Evolutionary conservation across 805 yeast genomes (phyloP), one percentile per base, ranked within the genome.

Genomic region (Lipomyces orientalis): DNA sequence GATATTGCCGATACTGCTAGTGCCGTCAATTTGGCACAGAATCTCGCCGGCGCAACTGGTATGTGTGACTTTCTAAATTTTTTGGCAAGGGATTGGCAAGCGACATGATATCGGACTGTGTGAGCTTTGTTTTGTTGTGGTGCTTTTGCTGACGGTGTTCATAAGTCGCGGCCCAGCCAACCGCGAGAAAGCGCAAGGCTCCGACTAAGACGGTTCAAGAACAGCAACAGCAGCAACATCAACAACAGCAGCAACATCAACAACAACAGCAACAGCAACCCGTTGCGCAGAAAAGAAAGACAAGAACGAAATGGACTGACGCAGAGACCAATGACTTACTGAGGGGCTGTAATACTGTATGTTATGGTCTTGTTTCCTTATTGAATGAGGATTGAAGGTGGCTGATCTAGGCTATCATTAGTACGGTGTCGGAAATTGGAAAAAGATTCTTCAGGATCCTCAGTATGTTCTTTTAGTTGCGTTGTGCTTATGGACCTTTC

Each of bases 361-460:
- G 71, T 63, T 16, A 52, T 3, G 33, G 10, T n/a, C n/a, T n/a
- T n/a, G n/a, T n/a, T n/a, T 33, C 1, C 12, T 43, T 25, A 14
- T 33, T 31, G 16, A 35, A 19, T 3, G 25, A 14, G 55, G n/a
- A 14, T 3, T 19, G 12, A 25, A 57, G 35, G 4, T 22, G 19
- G 19, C 12, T 55, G 19, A 10, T 54, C 39, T 35, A 33, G 57
- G 4, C 52, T 56, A n/a, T 49, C 39, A 52, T 22, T 43, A 65
- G 69, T 59, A 68, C 34, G 71, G 72, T 12, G 71, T 68, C 37
- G 84, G 84, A 62, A 81, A 82, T 76, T 81, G 84, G 84, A 81
- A 81, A 71, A 82, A 81, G 75, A 81, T 81, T 39, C 75, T 81
- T 58, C 78, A 78, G 22, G 84, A 81, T 68, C 79, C 81, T 29